Percentiles rank a stretch among this genome's conserved stretches.
These are phyloP conservation scores for Calonectria henricotiae DNA, from an alignment of 2,329 filamentous ascomycete genomes.

Conservation along the genomic window DNA sequence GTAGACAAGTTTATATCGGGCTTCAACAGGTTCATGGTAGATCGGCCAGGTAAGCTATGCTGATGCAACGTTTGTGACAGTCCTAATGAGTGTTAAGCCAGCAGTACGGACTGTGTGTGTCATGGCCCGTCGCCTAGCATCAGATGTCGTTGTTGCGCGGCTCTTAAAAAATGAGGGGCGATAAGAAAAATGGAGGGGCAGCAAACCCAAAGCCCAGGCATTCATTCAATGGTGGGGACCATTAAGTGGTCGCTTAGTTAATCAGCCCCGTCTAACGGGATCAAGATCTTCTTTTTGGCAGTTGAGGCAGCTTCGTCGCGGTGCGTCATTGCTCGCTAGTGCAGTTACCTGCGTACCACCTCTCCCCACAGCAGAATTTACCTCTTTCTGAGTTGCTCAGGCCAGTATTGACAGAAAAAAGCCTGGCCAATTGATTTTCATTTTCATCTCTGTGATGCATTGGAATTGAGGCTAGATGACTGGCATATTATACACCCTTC, in stretches of 20 bases:
- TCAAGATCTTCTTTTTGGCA: constrained; percentile 21
- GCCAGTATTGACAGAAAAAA: neutral
- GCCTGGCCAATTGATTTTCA: neutral
- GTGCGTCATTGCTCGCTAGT: constrained; percentile 28
- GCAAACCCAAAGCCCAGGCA: constrained; percentile 12
- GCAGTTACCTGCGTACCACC: neutral
- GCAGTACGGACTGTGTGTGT: neutral
- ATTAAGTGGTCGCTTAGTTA: constrained; percentile 29
- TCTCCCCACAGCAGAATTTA: constrained; percentile 21
- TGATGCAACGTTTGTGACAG: neutral
- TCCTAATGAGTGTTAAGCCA: constrained; percentile 6
- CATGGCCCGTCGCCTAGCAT: neutral
- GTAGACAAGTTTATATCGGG: neutral
- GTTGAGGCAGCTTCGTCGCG: constrained; percentile 1
- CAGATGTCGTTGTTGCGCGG: constrained; percentile 14
- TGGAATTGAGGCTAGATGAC: neutral
- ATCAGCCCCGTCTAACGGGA: constrained; percentile 7
- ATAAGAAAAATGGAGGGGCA: constrained; percentile 37
- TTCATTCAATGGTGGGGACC: neutral
- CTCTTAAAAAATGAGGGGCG: constrained; percentile 32
- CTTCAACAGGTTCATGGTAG: neutral
- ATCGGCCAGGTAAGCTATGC: neutral
- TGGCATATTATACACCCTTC: neutral
- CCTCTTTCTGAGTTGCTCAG: constrained; percentile 20
- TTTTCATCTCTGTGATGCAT: neutral